Evolutionary conservation across 108 stramenopile species (phyloP), one percentile per base, ranked within the genome.

Genomic region (Nitzschia sp.): DNA sequence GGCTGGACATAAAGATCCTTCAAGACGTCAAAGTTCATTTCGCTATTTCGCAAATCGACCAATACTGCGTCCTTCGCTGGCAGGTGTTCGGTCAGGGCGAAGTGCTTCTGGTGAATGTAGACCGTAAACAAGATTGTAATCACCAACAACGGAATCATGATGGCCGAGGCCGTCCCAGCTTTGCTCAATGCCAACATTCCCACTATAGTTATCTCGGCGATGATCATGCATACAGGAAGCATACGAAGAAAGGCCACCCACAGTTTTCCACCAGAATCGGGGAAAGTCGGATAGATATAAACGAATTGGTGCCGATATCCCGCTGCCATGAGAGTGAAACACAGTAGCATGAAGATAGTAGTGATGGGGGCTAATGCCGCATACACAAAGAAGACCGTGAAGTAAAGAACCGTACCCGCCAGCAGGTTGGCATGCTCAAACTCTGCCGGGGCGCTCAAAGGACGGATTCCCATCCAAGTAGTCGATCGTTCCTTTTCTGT

Each of bases 231-330:
- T 64, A 59, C 59, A 15, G 85, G 69, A 4, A 80, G 55, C 21
- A 90, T 56, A 23, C 67, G 30, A 29, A 83, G 69, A 54, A 90
- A 87, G 27, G 60, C 61, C 3, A 73, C 51, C 86, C 83, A 85
- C 4, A 91, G 51, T 42, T 83, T 76, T 3, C 90, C 90, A 48
- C 90, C 90, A 61, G 66, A 70, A 64, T 91, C 90, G 25, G 85
- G 82, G 25, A 63, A 60, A 15, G 82, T 75, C 0, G 83, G 83
- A 54, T 91, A 91, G 9, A 85, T 83, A 62, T 75, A 91, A 13
- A 91, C 70, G 32, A 88, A 79, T 48, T 91, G 87, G 65, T 87
- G 70, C 24, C 85, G 81, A 57, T 82, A 87, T 17, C 53, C 75
- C 42, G 82, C 71, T 0, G 68, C 72, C 66, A 88, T 76, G 5